A percentile compares a stretch with the other conserved stretches of the same genome.
Conservation (phyloP, 2,329 filamentous ascomycete genomes). For the Dactylellina haptotyla region DNA sequence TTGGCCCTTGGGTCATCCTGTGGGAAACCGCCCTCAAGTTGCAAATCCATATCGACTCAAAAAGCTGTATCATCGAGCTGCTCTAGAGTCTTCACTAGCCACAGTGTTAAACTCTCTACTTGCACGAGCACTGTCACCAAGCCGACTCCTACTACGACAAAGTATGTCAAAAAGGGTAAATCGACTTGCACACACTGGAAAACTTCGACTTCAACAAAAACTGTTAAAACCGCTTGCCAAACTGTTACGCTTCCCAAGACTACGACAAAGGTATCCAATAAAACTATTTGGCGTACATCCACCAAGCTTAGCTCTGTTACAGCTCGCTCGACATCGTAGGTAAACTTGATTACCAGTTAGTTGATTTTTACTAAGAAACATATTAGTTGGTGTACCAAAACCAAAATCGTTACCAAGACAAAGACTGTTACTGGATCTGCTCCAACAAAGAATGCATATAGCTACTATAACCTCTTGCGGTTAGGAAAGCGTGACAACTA, state of each 20-base stretch:
- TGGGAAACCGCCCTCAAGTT: constrained; percentile 2
- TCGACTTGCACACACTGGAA: constrained; percentile 1
- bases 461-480: neutral
- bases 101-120: constrained; percentile 6
- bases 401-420: constrained; percentile 4
- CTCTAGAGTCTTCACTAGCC: neutral
- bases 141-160: neutral
- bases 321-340: constrained; percentile 9
- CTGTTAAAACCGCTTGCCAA: constrained; percentile 2
- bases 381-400: constrained; percentile 1
- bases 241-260: constrained; percentile 16
- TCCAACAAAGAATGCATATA: too few relatives aligned
- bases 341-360: neutral
- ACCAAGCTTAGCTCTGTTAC: constrained; percentile 12
- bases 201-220: constrained; percentile 10
- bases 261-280: neutral
- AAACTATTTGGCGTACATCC: neutral
- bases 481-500: neutral
- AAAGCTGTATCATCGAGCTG: constrained; percentile 11
- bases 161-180: constrained; percentile 21
- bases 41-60: constrained; percentile 5
- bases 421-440: neutral
- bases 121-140: constrained; percentile 12
- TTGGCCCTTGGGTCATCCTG: constrained; percentile 7
- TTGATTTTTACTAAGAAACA: neutral